Evolutionary conservation across 345 rosid genomes (phyloP), one percentile per base, ranked within the genome.

Genomic region (Salix purpurea): DNA sequence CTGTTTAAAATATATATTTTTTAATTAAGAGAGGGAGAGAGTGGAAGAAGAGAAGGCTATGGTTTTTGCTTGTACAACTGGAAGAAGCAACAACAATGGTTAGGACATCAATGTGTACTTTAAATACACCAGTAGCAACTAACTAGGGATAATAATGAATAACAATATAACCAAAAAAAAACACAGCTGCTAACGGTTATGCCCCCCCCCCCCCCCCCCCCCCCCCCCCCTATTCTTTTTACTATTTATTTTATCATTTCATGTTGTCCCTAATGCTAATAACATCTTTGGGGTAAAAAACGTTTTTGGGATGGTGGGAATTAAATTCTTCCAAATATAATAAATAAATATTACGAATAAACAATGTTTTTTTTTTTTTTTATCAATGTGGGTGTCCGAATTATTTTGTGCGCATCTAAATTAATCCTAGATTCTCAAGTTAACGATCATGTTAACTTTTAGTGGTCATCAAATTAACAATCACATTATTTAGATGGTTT

Each of bases 41-140:
- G 36, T 4, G 36, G 44, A 72, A 56, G 54, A 32, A 48, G 68
- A 50, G 69, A 62, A 75, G 72, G 37, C 24, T 12, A 8, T 18
- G 37, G 44, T 15, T 61, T 7, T 67, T 54, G 66, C 77, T 72
- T 73, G 77, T 78, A 10, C 48, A 30, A 73, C 40, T 56, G 72
- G 56, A 69, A 67, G 67, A 73, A 78, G 81, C 8, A 67, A 67
- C 19, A 2, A 1, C 44, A 19, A 23, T 23, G 28, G 28, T 58
- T 58, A 9, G 15, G 64, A 58, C 28, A 58, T 58, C 28, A 58
- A 14, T 14, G 6, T 46, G 60, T 21, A 21, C 60, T 54, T 54
- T 21, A 21, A 54, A 54, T 7, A 54, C n/a, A 19, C n/a, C 24
- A 54, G 60, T 2, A 0, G 11, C 7, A 6, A 50, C 14, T 42